Percentiles rank a stretch among this genome's conserved stretches.
phyloP scores from a whole-genome alignment of 371 early-diverging fungal species.

The Mortierella polycephala region DNA sequence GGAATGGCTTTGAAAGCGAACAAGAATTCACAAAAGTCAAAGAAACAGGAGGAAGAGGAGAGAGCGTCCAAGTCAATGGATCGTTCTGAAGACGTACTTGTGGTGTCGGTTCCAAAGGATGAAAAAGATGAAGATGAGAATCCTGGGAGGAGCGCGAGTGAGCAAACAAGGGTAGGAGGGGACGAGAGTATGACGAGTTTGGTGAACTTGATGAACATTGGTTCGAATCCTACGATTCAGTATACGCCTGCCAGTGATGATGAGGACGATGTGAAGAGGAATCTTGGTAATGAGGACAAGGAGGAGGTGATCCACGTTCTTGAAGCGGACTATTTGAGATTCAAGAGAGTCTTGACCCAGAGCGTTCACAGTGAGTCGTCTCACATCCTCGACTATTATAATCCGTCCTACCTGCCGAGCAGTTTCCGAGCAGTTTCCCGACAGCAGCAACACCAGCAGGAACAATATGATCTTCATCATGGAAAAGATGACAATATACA shows the following conservation, averaged over 20 bases:
- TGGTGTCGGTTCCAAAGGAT: slow-evolving; percentile 1
- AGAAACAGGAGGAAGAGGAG: not conserved
- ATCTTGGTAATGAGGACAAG: not conserved
- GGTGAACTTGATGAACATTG: slow-evolving; percentile 46
- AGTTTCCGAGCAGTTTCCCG: not conserved
- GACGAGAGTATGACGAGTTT: slow-evolving; percentile 33
- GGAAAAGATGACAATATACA: not conserved
- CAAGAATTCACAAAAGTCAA: not conserved
- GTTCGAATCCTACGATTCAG: slow-evolving; percentile 33
- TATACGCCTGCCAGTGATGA: slow-evolving; percentile 38
- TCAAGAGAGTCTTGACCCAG: slow-evolving; percentile 16
- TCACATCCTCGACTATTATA: slow-evolving; percentile 38
- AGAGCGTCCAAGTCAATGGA: not conserved
- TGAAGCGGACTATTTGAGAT: not conserved
- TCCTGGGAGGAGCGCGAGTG: slow-evolving; percentile 31
- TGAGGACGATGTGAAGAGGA: slow-evolving; percentile 6
- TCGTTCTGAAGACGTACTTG: slow-evolving; percentile 10
- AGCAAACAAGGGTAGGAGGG: slow-evolving; percentile 4
- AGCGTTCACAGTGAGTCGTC: slow-evolving; percentile 29
- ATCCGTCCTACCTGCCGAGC: slow-evolving; percentile 17
- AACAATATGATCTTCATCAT: not conserved
- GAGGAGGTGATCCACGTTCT: not conserved
- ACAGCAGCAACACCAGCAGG: not conserved
- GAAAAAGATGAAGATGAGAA: slow-evolving; percentile 3
- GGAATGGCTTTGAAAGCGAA: slow-evolving; percentile 8